Percentiles rank a stretch among this genome's conserved stretches.
These are phyloP conservation scores for Ophiostoma populinum DNA, from an alignment of 2,329 filamentous ascomycete genomes.

Conservation along the genomic window DNA sequence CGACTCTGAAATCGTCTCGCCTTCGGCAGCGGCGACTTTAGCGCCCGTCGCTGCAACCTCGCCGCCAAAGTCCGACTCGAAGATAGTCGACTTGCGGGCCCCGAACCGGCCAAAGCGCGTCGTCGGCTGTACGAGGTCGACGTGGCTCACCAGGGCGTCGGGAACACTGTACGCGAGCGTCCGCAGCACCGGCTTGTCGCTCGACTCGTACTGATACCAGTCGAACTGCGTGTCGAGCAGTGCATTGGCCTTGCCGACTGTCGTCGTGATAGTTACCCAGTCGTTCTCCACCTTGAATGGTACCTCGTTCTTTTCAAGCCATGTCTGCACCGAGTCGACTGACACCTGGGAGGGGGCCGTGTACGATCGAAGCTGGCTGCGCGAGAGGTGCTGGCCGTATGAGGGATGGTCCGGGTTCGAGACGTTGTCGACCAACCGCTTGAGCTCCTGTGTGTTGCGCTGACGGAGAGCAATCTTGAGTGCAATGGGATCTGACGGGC, in stretches of 20 bases:
- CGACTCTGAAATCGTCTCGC: too few relatives aligned
- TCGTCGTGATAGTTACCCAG: conserved; percentile 43
- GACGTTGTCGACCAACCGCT: conserved; percentile 40
- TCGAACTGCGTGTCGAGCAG: conserved; percentile 41
- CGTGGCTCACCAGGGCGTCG: conserved; percentile 29
- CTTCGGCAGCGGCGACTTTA: conserved; percentile 10
- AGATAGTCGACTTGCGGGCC: conserved; percentile 24
- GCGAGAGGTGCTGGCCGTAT: conserved; percentile 46
- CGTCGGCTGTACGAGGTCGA: conserved; percentile 49
- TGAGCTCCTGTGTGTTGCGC: conserved; percentile 31
- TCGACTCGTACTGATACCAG: conserved; percentile 31
- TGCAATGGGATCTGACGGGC: conserved; percentile 23
- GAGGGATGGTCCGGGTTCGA: conserved; percentile 39
- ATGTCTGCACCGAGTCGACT: conserved; percentile 30
- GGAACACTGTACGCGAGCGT: conserved; percentile 44
- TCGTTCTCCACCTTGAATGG: conserved; percentile 30
- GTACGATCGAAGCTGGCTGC: conserved; percentile 37
- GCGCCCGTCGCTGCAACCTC: conserved; percentile 10
- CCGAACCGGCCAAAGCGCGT: conserved; percentile 39
- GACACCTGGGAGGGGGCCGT: conserved; percentile 32
- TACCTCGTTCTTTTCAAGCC: conserved; percentile 36
- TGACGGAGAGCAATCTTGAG: conserved; percentile 32
- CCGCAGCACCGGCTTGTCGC: conserved; percentile 29
- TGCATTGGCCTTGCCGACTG: conserved; percentile 31
- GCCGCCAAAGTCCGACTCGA: conserved; percentile 15